Evolutionary conservation across 2,329 filamentous ascomycete species (phyloP).

Genomic region (Biscogniauxia sp.): DNA sequence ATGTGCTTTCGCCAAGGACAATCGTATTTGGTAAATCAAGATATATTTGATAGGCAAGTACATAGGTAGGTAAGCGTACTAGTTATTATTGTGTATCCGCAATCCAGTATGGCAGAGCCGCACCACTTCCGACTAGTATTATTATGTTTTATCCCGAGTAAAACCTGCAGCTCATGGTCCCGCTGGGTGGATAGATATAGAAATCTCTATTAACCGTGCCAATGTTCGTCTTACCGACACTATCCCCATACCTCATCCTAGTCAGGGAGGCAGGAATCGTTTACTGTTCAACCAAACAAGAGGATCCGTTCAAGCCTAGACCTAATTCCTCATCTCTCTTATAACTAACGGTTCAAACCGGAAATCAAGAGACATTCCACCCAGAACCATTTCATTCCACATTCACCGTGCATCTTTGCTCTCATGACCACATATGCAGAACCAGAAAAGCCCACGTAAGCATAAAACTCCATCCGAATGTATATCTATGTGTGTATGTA

Average conservation of each 20-base stretch:
- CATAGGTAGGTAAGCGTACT: too few species aligned
- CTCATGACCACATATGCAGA: not conserved
- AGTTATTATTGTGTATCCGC: not conserved
- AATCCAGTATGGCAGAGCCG: not conserved
- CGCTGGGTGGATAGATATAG: too few species aligned
- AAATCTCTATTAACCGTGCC: too few species aligned
- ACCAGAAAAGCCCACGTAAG: not conserved
- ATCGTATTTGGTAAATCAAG: too few species aligned
- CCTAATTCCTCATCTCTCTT: not conserved
- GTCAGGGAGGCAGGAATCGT: too few species aligned
- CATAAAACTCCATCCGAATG: not conserved
- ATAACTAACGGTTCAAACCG: not conserved
- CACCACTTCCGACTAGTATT: not conserved
- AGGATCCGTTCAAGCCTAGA: not conserved
- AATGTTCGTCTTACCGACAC: not conserved
- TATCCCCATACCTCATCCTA: too few species aligned
- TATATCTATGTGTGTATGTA: not conserved
- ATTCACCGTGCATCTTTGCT: not conserved
- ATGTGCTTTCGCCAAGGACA: too few species aligned
- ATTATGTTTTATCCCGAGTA: not conserved
- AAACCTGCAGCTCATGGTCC: not conserved
- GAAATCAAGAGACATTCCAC: not conserved
- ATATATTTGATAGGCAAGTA: too few species aligned
- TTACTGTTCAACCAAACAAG: too few species aligned
- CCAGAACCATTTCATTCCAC: not conserved